Percentiles rank a stretch among this genome's conserved stretches.
Evolutionary conservation across 2,329 filamentous ascomycete species (phyloP).

Genomic region (Mollisia scopiformis): DNA sequence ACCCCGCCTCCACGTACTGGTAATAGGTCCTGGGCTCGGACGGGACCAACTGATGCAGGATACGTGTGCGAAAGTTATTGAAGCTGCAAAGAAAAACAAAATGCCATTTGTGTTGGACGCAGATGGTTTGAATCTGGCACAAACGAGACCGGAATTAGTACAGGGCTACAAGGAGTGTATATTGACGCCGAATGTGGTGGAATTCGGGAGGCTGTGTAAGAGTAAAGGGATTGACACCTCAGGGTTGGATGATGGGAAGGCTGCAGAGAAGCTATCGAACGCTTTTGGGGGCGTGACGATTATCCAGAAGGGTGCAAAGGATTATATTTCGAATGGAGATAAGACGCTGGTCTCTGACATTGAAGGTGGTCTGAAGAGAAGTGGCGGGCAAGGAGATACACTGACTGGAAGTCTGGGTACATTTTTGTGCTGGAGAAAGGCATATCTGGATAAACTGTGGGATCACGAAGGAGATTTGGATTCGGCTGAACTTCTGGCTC

Average conservation of each 20-base stretch:
- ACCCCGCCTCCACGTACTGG: constrained; percentile 84
- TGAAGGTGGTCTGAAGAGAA: constrained; percentile 83
- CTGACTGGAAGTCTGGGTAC: constrained; percentile 89
- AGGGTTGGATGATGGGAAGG: constrained; percentile 40
- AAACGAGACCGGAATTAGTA: constrained; percentile 75
- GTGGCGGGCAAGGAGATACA: constrained; percentile 94
- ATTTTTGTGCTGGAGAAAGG: constrained; percentile 83
- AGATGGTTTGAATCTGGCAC: constrained; percentile 81
- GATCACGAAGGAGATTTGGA: constrained; percentile 55
- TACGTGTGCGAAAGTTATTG: constrained; percentile 78
- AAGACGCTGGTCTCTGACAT: constrained; percentile 77
- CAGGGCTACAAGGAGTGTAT: constrained; percentile 83
- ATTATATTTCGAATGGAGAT: constrained; percentile 81
- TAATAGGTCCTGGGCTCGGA: constrained; percentile 90
- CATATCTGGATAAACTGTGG: constrained; percentile 86
- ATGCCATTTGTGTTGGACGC: constrained; percentile 91
- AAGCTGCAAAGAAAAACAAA: constrained; percentile 70
- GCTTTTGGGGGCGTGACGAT: constrained; percentile 87
- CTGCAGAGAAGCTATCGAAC: constrained; percentile 68
- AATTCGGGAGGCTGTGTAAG: constrained; percentile 83
- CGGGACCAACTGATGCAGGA: constrained; percentile 89
- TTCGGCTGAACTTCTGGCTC: constrained; percentile 65
- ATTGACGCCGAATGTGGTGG: constrained; percentile 92
- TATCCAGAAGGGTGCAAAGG: constrained; percentile 82
- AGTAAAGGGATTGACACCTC: constrained; percentile 67